Evolutionary conservation across 805 yeast genomes (phyloP).

Genomic region (Pichia thaimueangensis): DNA sequence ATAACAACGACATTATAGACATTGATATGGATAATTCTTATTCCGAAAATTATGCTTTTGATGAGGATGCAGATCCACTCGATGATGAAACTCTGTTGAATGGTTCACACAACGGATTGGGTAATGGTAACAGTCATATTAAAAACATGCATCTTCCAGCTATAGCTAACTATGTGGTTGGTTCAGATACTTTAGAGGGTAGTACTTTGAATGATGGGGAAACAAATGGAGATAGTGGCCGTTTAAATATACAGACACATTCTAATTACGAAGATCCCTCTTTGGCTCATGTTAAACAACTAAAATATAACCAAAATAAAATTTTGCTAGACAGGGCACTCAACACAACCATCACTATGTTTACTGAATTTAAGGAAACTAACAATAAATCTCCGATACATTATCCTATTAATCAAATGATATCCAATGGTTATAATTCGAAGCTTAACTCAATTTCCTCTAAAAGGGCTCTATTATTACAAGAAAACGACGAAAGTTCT

Average conservation of each 20-base stretch:
- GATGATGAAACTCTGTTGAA: conserved; percentile 9
- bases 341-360: conserved; percentile 42
- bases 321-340: conserved; percentile 58
- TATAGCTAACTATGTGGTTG: conserved; percentile 19
- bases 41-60: conserved; percentile 4
- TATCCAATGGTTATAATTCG: conserved; percentile 17
- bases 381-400: conserved; percentile 56
- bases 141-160: conserved; percentile 12
- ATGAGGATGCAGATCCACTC: not conserved
- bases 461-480: conserved; percentile 46
- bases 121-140: not conserved
- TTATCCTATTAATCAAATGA: conserved; percentile 41
- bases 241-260: not conserved
- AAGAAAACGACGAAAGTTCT: conserved; percentile 21
- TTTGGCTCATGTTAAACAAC: conserved; percentile 36
- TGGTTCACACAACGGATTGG: conserved; percentile 2
- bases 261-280: conserved; percentile 7
- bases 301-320: conserved; percentile 70
- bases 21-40: conserved; percentile 4
- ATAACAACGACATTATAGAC: too few species aligned
- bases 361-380: conserved; percentile 47
- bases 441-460: conserved; percentile 44
- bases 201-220: conserved; percentile 25
- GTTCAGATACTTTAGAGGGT: conserved; percentile 23
- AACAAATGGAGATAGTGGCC: conserved; percentile 3